These are phyloP conservation scores for Trichocomaceae sp. DNA, from an alignment of 2,329 filamentous ascomycete species.

Conservation along the genomic window DNA sequence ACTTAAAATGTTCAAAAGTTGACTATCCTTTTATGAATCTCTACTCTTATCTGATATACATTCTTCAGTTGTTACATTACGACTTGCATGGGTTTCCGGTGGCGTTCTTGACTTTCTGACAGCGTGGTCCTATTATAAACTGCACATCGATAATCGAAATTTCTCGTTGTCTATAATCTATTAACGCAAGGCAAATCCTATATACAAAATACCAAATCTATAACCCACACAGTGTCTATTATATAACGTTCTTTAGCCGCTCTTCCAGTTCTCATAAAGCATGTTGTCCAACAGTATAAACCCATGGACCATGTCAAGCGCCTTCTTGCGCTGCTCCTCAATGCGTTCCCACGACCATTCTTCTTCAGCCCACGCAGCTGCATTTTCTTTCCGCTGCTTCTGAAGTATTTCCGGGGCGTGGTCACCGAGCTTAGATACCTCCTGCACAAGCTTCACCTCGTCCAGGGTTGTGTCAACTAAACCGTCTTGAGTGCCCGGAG, in stretches of 20 bases:
- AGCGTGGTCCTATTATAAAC: neutral
- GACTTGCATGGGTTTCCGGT: neutral
- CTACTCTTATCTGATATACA: neutral
- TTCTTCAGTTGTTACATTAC: neutral
- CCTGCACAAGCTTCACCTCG: conserved; percentile 30
- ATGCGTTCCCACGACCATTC: conserved; percentile 57
- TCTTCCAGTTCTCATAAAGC: conserved; percentile 44
- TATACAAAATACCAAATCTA: neutral
- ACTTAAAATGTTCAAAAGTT: neutral
- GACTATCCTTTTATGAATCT: neutral
- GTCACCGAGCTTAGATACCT: conserved; percentile 30
- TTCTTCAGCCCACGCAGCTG: conserved; percentile 28
- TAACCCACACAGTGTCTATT: neutral
- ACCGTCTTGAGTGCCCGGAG: conserved; percentile 28
- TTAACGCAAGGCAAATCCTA: neutral
- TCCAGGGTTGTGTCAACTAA: conserved; percentile 24
- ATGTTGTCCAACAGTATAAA: conserved; percentile 49
- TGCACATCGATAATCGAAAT: neutral
- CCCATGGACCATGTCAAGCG: conserved; percentile 49
- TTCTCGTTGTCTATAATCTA: neutral
- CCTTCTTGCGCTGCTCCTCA: conserved; percentile 51
- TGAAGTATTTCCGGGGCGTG: conserved; percentile 25
- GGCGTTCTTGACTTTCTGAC: neutral
- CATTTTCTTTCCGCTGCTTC: conserved; percentile 26
- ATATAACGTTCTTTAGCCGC: neutral